A percentile compares a stretch with the other conserved stretches of the same genome.
phyloP scores from a whole-genome alignment of 352 stramenopile species.

The Phytophthora multivora region DNA sequence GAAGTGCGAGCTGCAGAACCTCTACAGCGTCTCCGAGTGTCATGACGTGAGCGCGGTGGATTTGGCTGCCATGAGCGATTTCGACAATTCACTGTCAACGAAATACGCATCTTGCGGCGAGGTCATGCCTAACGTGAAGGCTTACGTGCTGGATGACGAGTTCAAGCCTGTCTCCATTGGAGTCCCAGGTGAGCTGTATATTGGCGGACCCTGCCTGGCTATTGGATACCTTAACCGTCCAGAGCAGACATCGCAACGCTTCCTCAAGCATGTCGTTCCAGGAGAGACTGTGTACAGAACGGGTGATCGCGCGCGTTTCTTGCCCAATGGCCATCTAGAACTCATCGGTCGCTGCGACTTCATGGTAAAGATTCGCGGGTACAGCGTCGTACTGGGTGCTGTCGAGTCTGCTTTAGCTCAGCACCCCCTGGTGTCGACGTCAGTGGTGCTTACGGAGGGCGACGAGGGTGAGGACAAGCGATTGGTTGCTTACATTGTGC shows the following conservation, averaged over 20 bases:
- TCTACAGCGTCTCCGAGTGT: conserved; percentile 95
- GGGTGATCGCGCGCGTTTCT: conserved; percentile 90
- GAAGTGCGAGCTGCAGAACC: conserved; percentile 88
- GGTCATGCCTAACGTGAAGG: conserved; percentile 85
- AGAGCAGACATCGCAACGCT: conserved; percentile 78
- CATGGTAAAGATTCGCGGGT: conserved; percentile 97
- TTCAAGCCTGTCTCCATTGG: conserved; percentile 67
- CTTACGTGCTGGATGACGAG: conserved; percentile 79
- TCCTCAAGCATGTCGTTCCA: conserved; percentile 68
- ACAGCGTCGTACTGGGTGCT: conserved; percentile 93
- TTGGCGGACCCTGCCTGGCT: conserved; percentile 84
- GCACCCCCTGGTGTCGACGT: conserved; percentile 83
- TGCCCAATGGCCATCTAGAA: conserved; percentile 91
- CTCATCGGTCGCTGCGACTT: conserved; percentile 94
- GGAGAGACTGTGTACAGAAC: conserved; percentile 91
- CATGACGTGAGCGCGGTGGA: conserved; percentile 91
- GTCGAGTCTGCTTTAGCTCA: conserved; percentile 91
- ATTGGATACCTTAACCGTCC: conserved; percentile 86
- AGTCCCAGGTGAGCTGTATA: conserved; percentile 83
- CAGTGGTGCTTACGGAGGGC: conserved; percentile 91
- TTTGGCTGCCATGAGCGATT: conserved; percentile 73
- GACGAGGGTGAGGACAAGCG: conserved; percentile 88
- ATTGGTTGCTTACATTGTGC: conserved; percentile 92
- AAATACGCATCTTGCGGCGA: conserved; percentile 91
- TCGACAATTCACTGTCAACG: conserved; percentile 70